Evolutionary conservation across 768 basidiomycete species (phyloP), one percentile per base, ranked within the genome.

Genomic region (Lenzites betulinus): DNA sequence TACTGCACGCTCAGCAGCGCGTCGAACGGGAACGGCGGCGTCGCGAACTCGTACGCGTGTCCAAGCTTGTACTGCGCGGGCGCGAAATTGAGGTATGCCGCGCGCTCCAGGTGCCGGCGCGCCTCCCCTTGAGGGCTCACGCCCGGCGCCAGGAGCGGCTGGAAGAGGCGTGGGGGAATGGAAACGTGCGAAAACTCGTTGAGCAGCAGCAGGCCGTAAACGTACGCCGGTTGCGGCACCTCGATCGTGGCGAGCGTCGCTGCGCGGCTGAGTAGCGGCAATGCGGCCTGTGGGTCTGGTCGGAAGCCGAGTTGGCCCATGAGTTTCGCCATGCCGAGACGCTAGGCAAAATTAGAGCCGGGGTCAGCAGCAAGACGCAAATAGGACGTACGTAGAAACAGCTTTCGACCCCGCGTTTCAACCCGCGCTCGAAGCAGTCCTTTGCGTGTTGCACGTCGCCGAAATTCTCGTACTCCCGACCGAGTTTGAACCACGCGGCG

Each of bases 31-130:
- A 89, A 93, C 12, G 91, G 90, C 0, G 92, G 80, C 12, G 85
- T 81, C 0, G 95, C 95, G 66, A 95, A 94, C 69, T 98, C 96
- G 75, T 93, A 95, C 2, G 90, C 85, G 65, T 92, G 91, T 0
- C 95, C 96, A 39, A 94, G 83, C 75, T 96, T 97, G 79, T 94
- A 95, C 69, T 95, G 94, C 0, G 91, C 90, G 0, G 93, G 89
- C 0, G 90, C 79, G 67, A 92, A 96, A 55, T 86, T 83, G 20
- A 97, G 82, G 72, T 84, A 94, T 0, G 95, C 95, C 0, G 94
- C 88, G 4, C 88, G 82, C 68, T 96, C 93, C 33, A 98, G 81
- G 66, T 90, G 85, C 44, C 83, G 81, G 12, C 89, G 82, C 0
- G 94, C 90, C 69, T 93, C 90, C 47, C 80, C 75, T 35, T 77